A percentile compares a stretch with the other conserved stretches of the same genome.
These are phyloP conservation scores for Hypoxylon sp. DNA, from an alignment of 2,329 filamentous ascomycete genomes.

Conservation along the genomic window DNA sequence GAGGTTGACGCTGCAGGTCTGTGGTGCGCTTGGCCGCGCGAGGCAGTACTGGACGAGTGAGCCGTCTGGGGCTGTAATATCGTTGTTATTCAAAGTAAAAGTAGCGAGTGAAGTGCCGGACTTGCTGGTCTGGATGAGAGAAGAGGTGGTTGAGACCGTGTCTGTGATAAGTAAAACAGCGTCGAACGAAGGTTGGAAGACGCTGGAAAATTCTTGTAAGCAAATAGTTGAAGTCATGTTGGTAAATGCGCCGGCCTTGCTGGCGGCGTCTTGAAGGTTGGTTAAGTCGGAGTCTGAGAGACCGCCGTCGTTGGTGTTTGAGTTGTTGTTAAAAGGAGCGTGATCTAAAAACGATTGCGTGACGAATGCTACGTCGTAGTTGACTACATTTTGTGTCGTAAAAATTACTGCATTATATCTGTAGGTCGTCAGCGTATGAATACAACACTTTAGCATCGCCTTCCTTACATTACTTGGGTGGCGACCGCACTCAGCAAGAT, in stretches of 20 bases:
- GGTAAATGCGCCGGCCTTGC: constrained; percentile 29
- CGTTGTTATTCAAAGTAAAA: constrained; percentile 36
- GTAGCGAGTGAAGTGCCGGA: constrained; percentile 45
- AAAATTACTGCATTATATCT: constrained; percentile 66
- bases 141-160: constrained; percentile 42
- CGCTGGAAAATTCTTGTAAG: constrained; percentile 49
- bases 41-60: constrained; percentile 52
- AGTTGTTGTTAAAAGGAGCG: constrained; percentile 53
- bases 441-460: not conserved
- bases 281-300: constrained; percentile 53
- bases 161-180: constrained; percentile 53
- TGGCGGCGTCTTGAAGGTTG: constrained; percentile 52
- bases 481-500: constrained; percentile 58
- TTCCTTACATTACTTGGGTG: constrained; percentile 63
- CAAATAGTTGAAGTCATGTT: constrained; percentile 52
- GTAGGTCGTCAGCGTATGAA: constrained; percentile 35
- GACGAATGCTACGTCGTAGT: constrained; percentile 50
- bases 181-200: constrained; percentile 51
- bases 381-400: constrained; percentile 53
- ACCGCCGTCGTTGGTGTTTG: constrained; percentile 51
- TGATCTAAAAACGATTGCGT: constrained; percentile 53
- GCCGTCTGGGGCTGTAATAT: constrained; percentile 42
- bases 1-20: constrained; percentile 57
- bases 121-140: constrained; percentile 52
- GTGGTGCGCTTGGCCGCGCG: constrained; percentile 41